Evolutionary conservation across 768 basidiomycete genomes (phyloP).

Genomic region (Inosperma sp.): DNA sequence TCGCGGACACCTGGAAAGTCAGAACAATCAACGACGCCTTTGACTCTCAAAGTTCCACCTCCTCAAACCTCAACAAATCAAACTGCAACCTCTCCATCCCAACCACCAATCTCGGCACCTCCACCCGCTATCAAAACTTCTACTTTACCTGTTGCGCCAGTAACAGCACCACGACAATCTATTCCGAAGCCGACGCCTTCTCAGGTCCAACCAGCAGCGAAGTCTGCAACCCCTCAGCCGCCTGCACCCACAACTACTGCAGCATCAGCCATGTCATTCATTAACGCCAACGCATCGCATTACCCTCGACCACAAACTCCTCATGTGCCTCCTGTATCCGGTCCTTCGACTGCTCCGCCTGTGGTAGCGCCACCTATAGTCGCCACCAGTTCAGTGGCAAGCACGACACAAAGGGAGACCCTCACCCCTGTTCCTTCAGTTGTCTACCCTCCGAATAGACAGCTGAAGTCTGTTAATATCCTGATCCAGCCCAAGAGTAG

Average conservation of each 20-base stretch:
- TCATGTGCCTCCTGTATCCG: constrained; percentile 45
- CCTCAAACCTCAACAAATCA: constrained; percentile 15
- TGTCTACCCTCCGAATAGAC: constrained; percentile 36
- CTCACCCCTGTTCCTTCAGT: constrained; percentile 36
- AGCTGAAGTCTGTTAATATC: constrained; percentile 50
- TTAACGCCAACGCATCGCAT: constrained; percentile 39
- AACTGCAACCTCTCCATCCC: constrained; percentile 13
- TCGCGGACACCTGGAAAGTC: constrained; percentile 11
- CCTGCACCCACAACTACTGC: too few species aligned
- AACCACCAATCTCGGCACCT: constrained; percentile 16
- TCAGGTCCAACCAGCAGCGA: constrained; percentile 12
- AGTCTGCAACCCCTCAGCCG: constrained; percentile 33
- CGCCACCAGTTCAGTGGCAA: constrained; percentile 19
- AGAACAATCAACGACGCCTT: constrained; percentile 18
- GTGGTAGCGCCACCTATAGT: constrained; percentile 20
- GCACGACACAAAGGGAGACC: constrained; percentile 29
- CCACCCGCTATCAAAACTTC: constrained; percentile 23
- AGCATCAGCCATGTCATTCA: constrained; percentile 30
- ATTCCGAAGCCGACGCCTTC: constrained; percentile 15
- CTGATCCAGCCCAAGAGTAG: constrained; percentile 58
- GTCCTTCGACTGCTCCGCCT: too few species aligned
- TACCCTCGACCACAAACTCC: constrained; percentile 47
- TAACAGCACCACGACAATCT: constrained; percentile 16
- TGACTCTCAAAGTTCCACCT: constrained; percentile 38
- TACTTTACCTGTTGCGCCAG: constrained; percentile 21